Base-by-base conservation (phyloP, 2,329 filamentous ascomycete genomes). In the Colletotrichum sublineola region DNA sequence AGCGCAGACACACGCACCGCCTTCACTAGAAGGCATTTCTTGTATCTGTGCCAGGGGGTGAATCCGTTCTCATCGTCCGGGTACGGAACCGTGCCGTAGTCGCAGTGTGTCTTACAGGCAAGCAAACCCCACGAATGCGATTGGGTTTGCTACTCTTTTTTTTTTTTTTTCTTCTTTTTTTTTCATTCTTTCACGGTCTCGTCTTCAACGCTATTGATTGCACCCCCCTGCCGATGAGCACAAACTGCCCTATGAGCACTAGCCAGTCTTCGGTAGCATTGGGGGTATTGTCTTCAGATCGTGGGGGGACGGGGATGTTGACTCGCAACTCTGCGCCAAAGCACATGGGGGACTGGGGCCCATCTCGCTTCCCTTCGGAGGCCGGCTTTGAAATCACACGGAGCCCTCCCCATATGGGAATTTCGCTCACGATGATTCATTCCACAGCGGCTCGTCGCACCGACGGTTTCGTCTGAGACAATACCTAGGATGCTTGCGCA, bases 281-380 rank as follows among this genome's bases (percentile, higher is more conserved):
- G 58, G 64, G 65, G 52, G 52, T 48, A 73, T 65, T 33, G 42
- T 36, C 55, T 65, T 73, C 53, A 33, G 55, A 70, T 69, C 61
- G 70, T 70, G 60, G 67, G 64, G 70, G 70, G 60, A 56, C 66
- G 33, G 67, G 67, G 70, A 58, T 73, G 55, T 70, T 70, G 66
- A 73, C 66, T 73, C 66, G 66, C 18, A 38, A 38, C 44, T 67
- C 40, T 40, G 46, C 36, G 40, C 44, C 38, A 46, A 68, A 38
- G 36, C 63, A 38, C 62, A 46, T 60, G 44, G 60, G 18, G 36
- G 56, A 53, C 44, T 31, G 46, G 40, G 55, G 44, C 14, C 14
- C 44, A 46, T 48, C n/a, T 63, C 33, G 38, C 55, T 42, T 46
- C 24, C 31, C 60, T 55, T 60, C 33, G 12, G 57, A 24, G 50